A percentile compares a stretch with the other conserved stretches of the same genome.
phyloP scores from a whole-genome alignment of 257 asterid genomes.

The Solanum raphanifolium region DNA sequence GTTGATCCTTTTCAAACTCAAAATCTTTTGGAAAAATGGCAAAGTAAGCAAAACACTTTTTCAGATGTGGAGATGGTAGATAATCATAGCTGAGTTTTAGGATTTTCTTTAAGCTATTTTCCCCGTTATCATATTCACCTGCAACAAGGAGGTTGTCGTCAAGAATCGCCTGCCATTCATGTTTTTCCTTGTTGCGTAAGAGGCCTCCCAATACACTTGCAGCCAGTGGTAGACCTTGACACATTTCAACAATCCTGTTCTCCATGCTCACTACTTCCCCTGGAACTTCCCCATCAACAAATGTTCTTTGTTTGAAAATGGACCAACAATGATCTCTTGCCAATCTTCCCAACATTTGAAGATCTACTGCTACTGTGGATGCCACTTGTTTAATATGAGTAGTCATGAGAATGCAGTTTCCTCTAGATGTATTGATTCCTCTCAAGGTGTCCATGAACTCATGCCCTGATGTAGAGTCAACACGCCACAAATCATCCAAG shows the following conservation, averaged over 20 bases:
- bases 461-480: neutral
- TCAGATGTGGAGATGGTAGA: neutral
- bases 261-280: neutral
- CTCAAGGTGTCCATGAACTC: neutral
- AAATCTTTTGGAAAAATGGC: neutral
- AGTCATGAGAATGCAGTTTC: neutral
- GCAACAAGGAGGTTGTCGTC: neutral
- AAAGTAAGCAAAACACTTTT: neutral
- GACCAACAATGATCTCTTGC: neutral
- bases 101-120: neutral
- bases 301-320: neutral
- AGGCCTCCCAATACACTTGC: neutral
- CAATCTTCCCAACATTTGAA: neutral
- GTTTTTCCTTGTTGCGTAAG: neutral
- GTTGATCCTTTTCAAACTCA: neutral
- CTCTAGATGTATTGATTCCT: neutral
- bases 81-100: neutral
- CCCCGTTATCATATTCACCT: neutral
- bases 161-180: neutral
- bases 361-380: neutral
- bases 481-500: neutral
- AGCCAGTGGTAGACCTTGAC: neutral
- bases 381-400: neutral
- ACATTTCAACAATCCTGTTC: too few species aligned
- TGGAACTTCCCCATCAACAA: neutral